These are phyloP conservation scores for Fonsecaea multimorphosa DNA, from an alignment of 2,329 filamentous ascomycete genomes.

Conservation along the genomic window DNA sequence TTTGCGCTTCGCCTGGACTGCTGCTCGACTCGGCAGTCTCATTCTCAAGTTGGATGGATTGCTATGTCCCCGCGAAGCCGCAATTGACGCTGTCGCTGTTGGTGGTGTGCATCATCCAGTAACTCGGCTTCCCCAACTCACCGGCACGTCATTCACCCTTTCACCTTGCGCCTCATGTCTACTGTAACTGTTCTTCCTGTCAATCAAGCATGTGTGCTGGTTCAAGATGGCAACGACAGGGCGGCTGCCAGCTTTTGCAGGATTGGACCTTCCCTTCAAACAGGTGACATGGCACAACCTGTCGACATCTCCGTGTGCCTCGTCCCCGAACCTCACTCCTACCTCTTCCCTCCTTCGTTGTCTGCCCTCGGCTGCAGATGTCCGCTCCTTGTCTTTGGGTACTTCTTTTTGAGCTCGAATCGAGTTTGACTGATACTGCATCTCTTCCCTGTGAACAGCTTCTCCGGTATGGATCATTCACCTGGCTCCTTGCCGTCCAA, in stretches of 20 bases:
- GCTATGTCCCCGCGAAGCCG: background rate
- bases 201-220: background rate
- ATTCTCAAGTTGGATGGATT: background rate
- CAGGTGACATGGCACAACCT: background rate
- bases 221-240: background rate
- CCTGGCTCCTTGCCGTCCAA: slow-evolving; percentile 27
- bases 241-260: background rate
- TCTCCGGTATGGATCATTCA: slow-evolving; percentile 31
- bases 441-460: slow-evolving; percentile 10
- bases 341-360: slow-evolving; percentile 6
- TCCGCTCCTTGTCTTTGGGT: slow-evolving; percentile 30
- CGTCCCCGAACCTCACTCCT: slow-evolving; percentile 1
- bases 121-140: background rate
- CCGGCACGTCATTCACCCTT: background rate
- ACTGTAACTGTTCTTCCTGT: background rate
- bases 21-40: background rate
- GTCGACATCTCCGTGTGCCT: background rate
- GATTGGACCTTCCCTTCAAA: slow-evolving; percentile 12
- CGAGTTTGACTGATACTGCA: slow-evolving; percentile 20
- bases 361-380: slow-evolving; percentile 31
- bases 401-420: slow-evolving; percentile 3
- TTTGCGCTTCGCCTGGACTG: background rate
- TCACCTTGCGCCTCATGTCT: background rate
- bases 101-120: background rate
- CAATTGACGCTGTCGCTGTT: background rate